phyloP scores from a whole-genome alignment of 441 rosid species.

The Eruca vesicaria region DNA sequence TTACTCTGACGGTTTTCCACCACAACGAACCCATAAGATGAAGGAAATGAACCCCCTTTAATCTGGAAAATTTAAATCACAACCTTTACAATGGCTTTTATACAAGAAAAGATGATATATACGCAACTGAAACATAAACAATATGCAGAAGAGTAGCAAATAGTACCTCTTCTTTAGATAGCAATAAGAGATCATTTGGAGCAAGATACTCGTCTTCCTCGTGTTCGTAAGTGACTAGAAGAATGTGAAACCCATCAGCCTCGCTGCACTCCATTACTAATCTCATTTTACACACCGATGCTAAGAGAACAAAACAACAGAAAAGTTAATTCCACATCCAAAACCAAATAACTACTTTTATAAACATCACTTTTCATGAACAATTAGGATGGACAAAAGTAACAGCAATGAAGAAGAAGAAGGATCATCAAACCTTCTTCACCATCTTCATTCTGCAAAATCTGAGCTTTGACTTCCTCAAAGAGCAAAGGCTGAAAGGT shows the following conservation, averaged over 20 bases:
- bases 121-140: too few species aligned
- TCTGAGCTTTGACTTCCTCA: conserved; percentile 93
- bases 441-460: conserved; percentile 65
- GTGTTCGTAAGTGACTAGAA: conserved; percentile 59
- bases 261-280: conserved; percentile 69
- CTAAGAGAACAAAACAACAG: conserved; percentile 32
- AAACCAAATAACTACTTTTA: too few species aligned
- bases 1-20: conserved; percentile 72
- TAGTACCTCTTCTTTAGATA: conserved; percentile 74
- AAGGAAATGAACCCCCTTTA: conserved; percentile 60
- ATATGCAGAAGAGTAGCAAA: neutral
- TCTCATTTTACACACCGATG: conserved; percentile 60
- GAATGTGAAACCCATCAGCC: conserved; percentile 67
- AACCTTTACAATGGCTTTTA: neutral
- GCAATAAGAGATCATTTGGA: conserved; percentile 81
- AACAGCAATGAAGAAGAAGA: neutral
- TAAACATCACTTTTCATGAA: neutral
- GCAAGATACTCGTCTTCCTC: conserved; percentile 54
- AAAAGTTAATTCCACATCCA: neutral
- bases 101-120: neutral
- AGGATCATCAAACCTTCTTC: conserved; percentile 64
- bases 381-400: neutral
- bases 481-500: conserved; percentile 86
- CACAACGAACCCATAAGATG: conserved; percentile 79
- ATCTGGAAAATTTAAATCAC: conserved; percentile 45